phyloP scores from a whole-genome alignment of 2,329 filamentous ascomycete species.

The Pseudogymnoascus sp. region DNA sequence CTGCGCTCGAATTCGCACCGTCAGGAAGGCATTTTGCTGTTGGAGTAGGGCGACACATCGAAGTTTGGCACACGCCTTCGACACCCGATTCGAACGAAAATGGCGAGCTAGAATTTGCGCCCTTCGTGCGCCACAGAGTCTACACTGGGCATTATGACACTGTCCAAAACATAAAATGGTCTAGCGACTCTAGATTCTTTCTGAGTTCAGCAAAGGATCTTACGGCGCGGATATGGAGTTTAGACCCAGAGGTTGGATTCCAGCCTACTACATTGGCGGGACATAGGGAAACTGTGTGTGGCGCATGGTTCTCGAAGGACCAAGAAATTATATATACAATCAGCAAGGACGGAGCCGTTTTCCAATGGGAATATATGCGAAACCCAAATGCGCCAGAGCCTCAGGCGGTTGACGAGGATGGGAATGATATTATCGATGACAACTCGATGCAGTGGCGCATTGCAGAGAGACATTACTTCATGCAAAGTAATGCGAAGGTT shows the following conservation, averaged over 20 bases:
- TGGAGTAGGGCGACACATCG: conserved; percentile 75
- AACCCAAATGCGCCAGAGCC: conserved; percentile 47
- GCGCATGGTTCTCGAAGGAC: conserved; percentile 93
- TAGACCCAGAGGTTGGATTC: conserved; percentile 80
- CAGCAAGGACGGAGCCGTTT: conserved; percentile 94
- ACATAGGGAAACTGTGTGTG: conserved; percentile 81
- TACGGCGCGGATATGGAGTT: conserved; percentile 90
- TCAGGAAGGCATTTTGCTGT: conserved; percentile 88
- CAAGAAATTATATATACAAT: conserved; percentile 95
- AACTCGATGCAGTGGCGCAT: conserved; percentile 82
- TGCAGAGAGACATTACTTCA: conserved; percentile 84
- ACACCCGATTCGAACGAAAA: conserved; percentile 72
- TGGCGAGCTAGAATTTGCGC: conserved; percentile 87
- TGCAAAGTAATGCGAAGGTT: conserved; percentile 80
- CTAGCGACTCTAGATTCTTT: conserved; percentile 91
- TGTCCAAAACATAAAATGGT: conserved; percentile 87
- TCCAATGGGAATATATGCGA: conserved; percentile 78
- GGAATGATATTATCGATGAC: conserved; percentile 53
- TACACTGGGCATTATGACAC: conserved; percentile 85
- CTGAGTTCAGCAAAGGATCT: conserved; percentile 86
- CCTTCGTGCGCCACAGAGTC: conserved; percentile 81
- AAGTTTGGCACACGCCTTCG: conserved; percentile 93
- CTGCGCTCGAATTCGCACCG: conserved; percentile 81
- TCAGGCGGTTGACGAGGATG: conserved; percentile 48
- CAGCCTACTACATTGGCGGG: conserved; percentile 82